These are phyloP conservation scores for Tricholoma saponaceum DNA, from an alignment of 768 basidiomycete species.

Conservation along the genomic window DNA sequence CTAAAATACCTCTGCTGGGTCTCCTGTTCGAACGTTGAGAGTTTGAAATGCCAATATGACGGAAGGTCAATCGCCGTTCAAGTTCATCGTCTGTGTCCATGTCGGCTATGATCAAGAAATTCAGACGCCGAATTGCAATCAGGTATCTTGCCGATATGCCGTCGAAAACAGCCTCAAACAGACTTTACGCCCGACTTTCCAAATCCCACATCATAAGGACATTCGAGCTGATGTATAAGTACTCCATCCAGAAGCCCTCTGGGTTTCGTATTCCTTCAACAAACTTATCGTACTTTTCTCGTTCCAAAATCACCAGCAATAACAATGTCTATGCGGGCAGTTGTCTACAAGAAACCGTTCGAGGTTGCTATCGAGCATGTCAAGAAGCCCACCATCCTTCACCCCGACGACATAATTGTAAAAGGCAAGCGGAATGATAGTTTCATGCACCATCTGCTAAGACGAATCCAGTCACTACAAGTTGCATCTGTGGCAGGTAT, in stretches of 20 bases:
- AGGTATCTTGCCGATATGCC: too few species aligned
- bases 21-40: too few species aligned
- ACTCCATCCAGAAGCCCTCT: not conserved
- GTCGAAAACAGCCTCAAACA: too few species aligned
- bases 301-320: not conserved
- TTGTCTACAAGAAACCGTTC: slow-evolving; percentile 52
- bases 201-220: not conserved
- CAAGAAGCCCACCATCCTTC: slow-evolving; percentile 41
- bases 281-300: not conserved
- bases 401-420: slow-evolving; percentile 52
- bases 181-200: too few species aligned
- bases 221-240: not conserved
- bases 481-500: slow-evolving; percentile 50
- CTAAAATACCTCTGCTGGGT: too few species aligned
- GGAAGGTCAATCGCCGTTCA: too few species aligned
- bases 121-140: too few species aligned
- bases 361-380: slow-evolving; percentile 42
- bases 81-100: too few species aligned
- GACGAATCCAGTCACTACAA: slow-evolving; percentile 37
- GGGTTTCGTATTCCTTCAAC: not conserved
- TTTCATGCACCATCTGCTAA: not conserved
- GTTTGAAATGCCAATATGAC: too few species aligned
- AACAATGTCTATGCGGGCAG: slow-evolving; percentile 40
- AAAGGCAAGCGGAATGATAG: slow-evolving; percentile 25
- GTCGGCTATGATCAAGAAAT: too few species aligned